Evolutionary conservation across 179 eudicot genomes (phyloP).

Genomic region (Camellia oleifera): DNA sequence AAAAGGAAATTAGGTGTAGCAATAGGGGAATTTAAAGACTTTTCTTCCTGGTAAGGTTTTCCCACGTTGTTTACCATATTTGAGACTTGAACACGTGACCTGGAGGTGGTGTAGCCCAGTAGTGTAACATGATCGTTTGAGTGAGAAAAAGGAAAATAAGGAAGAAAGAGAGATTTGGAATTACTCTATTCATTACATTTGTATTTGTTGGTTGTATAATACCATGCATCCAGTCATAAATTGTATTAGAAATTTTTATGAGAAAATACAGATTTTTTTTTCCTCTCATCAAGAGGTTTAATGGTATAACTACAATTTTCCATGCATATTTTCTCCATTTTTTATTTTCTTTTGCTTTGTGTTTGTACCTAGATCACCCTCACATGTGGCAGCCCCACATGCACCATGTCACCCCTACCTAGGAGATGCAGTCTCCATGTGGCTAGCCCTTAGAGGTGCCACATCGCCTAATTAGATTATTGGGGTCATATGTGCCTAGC

Average conservation of each 20-base stretch:
- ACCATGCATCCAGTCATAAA: neutral
- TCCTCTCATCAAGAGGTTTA: neutral
- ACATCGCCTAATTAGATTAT: no score
- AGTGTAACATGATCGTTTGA: neutral
- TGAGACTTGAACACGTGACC: neutral
- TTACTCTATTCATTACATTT: neutral
- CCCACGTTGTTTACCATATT: neutral
- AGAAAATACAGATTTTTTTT: neutral
- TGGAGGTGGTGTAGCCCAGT: constrained; percentile 1
- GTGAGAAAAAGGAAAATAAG: neutral
- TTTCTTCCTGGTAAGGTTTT: constrained; percentile 67
- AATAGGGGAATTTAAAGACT: constrained; percentile 51
- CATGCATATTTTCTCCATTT: neutral
- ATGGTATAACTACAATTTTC: neutral
- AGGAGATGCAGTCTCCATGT: no score
- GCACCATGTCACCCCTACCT: no score
- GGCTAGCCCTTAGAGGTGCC: no score
- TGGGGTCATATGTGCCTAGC: no score
- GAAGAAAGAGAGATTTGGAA: neutral
- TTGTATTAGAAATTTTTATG: neutral
- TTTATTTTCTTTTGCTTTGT: neutral
- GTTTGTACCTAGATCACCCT: no score
- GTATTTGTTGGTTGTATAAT: constrained; percentile 2
- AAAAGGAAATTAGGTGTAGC: constrained; percentile 63
- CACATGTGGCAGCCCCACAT: no score